A percentile compares a stretch with the other conserved stretches of the same genome.
phyloP scores from a whole-genome alignment of 257 asterid genomes.

The Solanum piurae region DNA sequence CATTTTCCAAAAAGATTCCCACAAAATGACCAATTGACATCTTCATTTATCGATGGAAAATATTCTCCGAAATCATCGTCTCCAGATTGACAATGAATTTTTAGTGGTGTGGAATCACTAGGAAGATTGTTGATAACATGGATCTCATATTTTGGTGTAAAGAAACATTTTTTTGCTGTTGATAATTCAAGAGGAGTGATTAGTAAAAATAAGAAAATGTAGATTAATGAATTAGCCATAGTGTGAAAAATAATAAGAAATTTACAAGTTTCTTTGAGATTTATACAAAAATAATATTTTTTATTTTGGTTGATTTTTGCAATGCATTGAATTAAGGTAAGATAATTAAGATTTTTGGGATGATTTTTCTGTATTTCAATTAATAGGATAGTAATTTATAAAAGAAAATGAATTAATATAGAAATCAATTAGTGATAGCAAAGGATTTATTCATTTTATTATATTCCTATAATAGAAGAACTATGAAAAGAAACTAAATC shows the following conservation, averaged over 20 bases:
- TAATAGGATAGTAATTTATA: neutral
- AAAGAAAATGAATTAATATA: neutral
- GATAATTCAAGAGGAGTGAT: neutral
- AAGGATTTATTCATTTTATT: neutral
- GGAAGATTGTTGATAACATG: constrained; percentile 5
- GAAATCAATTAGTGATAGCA: neutral
- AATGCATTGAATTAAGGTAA: neutral
- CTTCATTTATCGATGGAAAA: neutral
- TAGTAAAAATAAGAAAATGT: neutral
- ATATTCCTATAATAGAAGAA: neutral
- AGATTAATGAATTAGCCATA: neutral
- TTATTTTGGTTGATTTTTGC: neutral
- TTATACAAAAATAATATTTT: neutral
- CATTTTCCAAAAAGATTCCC: neutral
- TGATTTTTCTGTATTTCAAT: neutral
- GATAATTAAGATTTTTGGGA: neutral
- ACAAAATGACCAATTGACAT: neutral
- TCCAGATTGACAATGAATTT: neutral
- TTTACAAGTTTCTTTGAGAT: neutral
- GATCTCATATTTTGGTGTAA: neutral
- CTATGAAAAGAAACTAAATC: neutral
- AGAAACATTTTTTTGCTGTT: neutral
- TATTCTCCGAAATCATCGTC: neutral
- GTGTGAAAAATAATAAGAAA: neutral
- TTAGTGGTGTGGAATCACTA: neutral